Percentiles rank a stretch among this genome's conserved stretches.
These are phyloP conservation scores for Pseudozyma sp. DNA, from an alignment of 1,284 basidiomycete genomes.

Conservation along the genomic window DNA sequence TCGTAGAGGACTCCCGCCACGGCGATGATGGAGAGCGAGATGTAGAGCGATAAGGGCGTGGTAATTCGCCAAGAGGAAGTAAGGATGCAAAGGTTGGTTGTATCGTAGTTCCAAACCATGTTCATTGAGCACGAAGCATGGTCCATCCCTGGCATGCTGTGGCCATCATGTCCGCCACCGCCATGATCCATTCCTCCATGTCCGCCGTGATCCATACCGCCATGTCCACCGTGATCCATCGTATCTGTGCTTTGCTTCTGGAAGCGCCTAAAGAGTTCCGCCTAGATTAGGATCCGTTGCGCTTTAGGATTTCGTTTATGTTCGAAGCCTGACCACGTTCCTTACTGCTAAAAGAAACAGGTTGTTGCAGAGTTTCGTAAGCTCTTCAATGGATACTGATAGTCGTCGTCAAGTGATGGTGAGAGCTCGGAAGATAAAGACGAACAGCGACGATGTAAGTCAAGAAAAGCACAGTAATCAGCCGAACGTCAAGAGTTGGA, in stretches of 20 bases:
- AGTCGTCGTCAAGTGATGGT: no score
- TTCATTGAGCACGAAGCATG: conserved; percentile 27
- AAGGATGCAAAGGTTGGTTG: conserved; percentile 38
- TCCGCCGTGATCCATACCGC: conserved; percentile 27
- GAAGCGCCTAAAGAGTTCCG: no score
- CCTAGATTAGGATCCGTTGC: no score
- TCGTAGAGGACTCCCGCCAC: conserved; percentile 25
- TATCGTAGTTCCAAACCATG: conserved; percentile 51
- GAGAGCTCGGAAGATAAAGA: no score
- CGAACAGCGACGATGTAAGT: no score
- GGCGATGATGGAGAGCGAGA: conserved; percentile 23
- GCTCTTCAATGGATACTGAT: no score
- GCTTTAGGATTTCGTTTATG: no score
- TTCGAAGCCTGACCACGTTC: no score
- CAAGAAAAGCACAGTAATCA: no score
- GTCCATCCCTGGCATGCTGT: neutral
- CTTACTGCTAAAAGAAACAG: no score
- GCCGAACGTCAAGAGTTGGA: no score
- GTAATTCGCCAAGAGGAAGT: conserved; percentile 37
- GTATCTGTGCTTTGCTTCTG: neutral
- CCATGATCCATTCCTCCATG: conserved; percentile 26
- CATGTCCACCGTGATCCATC: conserved; percentile 8
- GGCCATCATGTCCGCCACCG: conserved; percentile 8
- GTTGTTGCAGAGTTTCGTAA: no score
- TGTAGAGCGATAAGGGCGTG: conserved; percentile 24